A percentile compares a stretch with the other conserved stretches of the same genome.
These are phyloP conservation scores for Amauroascus verrucosus DNA, from an alignment of 2,329 filamentous ascomycete genomes.

Conservation along the genomic window DNA sequence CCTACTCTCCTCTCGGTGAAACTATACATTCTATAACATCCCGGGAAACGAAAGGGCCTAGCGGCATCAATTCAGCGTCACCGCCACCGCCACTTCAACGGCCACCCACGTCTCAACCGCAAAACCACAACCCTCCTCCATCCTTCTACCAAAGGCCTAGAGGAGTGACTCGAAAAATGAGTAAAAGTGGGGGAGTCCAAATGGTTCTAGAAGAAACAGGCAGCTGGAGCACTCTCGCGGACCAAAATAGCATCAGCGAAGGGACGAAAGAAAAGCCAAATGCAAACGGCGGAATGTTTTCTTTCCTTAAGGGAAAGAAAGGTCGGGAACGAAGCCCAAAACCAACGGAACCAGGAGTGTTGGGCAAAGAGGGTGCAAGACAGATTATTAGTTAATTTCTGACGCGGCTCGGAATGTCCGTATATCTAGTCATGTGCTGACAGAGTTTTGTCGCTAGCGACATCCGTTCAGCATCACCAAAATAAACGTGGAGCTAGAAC, in stretches of 20 bases:
- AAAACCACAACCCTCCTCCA: constrained; percentile 28
- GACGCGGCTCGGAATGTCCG: neutral
- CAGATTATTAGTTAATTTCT: constrained; percentile 53
- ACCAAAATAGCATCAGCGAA: constrained; percentile 69
- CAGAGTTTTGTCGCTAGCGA: neutral
- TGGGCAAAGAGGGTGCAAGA: constrained; percentile 89
- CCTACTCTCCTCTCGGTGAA: constrained; percentile 23
- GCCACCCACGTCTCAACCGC: constrained; percentile 21
- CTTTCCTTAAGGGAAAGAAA: constrained; percentile 81
- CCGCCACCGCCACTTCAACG: constrained; percentile 23
- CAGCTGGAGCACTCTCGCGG: constrained; percentile 83
- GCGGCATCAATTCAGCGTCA: constrained; percentile 13
- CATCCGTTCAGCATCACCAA: no score
- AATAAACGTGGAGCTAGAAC: no score
- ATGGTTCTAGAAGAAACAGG: constrained; percentile 82
- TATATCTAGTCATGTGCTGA: neutral
- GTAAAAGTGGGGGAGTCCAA: constrained; percentile 74
- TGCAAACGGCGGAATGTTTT: constrained; percentile 67
- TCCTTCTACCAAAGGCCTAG: constrained; percentile 40
- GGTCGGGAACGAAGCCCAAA: constrained; percentile 85
- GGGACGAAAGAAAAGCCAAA: constrained; percentile 43
- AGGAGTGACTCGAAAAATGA: constrained; percentile 59
- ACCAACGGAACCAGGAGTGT: constrained; percentile 80
- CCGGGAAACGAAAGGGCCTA: constrained; percentile 14
- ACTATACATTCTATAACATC: constrained; percentile 18